Conservation (phyloP, 306 rosid species). For the Lagenaria siceraria region DNA sequence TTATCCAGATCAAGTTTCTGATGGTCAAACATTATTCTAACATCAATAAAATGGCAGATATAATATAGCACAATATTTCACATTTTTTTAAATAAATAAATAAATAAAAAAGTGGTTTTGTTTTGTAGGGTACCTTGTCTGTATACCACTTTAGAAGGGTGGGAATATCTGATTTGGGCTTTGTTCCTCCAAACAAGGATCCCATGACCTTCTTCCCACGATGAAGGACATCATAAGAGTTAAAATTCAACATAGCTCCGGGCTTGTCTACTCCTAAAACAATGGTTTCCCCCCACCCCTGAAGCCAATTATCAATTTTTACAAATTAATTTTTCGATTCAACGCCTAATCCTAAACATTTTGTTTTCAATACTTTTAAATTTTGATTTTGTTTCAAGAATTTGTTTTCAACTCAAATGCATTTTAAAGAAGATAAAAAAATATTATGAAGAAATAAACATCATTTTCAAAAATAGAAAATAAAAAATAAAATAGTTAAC, state of each 20-base stretch:
- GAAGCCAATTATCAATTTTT: not conserved
- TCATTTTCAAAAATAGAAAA: too few relatives aligned
- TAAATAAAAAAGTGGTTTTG: not conserved
- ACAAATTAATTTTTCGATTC: too few relatives aligned
- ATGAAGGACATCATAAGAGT: slow-evolving; percentile 30
- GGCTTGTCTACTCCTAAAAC: slow-evolving; percentile 67
- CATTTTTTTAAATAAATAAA: not conserved
- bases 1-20: slow-evolving; percentile 73
- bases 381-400: too few relatives aligned
- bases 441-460: too few relatives aligned
- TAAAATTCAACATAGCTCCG: slow-evolving; percentile 35
- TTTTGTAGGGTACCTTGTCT: slow-evolving; percentile 45
- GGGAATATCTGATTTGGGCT: slow-evolving; percentile 62
- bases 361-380: too few relatives aligned
- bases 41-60: not conserved
- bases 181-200: slow-evolving; percentile 70
- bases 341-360: too few relatives aligned
- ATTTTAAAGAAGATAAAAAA: too few relatives aligned
- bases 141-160: slow-evolving; percentile 52
- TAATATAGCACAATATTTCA: not conserved
- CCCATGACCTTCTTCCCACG: slow-evolving; percentile 55
- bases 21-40: not conserved
- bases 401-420: too few relatives aligned
- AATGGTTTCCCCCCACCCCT: slow-evolving; percentile 95
- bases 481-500: too few relatives aligned